phyloP scores from a whole-genome alignment of 2,329 filamentous ascomycete genomes.

The Lithohypha guttulata region DNA sequence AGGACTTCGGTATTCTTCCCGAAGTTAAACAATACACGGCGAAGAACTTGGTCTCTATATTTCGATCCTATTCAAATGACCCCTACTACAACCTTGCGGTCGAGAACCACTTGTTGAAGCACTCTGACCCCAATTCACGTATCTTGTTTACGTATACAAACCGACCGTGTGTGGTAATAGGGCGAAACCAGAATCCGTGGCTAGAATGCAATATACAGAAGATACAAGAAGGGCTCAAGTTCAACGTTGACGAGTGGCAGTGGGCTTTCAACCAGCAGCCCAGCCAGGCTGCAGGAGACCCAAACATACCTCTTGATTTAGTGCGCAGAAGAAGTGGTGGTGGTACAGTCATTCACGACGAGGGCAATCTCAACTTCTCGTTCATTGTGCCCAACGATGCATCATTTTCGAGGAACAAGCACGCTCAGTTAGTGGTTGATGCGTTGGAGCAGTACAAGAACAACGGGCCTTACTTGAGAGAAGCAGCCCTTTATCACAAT shows the following conservation, averaged over 20 bases:
- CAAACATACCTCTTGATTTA: constrained; percentile 41
- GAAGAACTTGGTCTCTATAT: constrained; percentile 35
- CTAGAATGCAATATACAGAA: constrained; percentile 68
- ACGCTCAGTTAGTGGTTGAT: constrained; percentile 88
- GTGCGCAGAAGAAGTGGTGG: constrained; percentile 81
- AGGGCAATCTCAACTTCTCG: constrained; percentile 88
- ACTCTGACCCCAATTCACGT: constrained; percentile 58
- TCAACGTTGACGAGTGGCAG: constrained; percentile 11
- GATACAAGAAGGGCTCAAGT: constrained; percentile 37
- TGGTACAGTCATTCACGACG: constrained; percentile 87
- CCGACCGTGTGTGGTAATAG: constrained; percentile 75
- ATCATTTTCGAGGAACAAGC: constrained; percentile 69
- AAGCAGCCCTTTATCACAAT: constrained; percentile 25
- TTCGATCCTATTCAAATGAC: constrained; percentile 57
- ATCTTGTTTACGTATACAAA: constrained; percentile 85
- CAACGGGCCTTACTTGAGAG: constrained; percentile 38
- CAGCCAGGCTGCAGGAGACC: constrained; percentile 28
- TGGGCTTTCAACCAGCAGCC: not conserved
- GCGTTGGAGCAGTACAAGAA: constrained; percentile 45
- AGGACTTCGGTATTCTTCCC: not conserved
- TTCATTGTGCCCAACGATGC: constrained; percentile 66
- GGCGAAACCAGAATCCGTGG: constrained; percentile 97
- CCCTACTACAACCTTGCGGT: constrained; percentile 88
- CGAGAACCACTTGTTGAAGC: constrained; percentile 78
- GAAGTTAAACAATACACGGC: constrained; percentile 2